phyloP scores from a whole-genome alignment of 345 rosid species.

The Physaria fendleri region DNA sequence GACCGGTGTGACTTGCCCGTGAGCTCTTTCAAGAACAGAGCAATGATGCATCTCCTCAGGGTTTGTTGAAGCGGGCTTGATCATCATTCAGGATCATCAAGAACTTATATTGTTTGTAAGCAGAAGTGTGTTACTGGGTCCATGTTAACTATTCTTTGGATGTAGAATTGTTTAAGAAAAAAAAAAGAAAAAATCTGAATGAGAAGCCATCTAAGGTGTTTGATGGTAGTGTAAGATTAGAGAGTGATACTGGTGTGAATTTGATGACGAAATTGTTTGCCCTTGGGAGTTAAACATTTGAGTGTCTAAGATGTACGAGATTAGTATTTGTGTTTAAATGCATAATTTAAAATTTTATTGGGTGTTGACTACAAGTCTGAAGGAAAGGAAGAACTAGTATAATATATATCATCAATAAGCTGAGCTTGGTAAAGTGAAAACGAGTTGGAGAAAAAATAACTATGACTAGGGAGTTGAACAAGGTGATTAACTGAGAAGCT shows the following conservation, averaged over 20 bases:
- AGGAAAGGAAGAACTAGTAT: no score
- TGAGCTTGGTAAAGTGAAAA: no score
- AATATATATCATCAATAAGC: no score
- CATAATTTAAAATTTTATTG: no score
- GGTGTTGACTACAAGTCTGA: no score
- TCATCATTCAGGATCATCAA: constrained; percentile 1
- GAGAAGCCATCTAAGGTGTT: constrained; percentile 17
- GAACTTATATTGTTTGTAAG: constrained; percentile 5
- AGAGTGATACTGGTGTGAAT: constrained; percentile 4
- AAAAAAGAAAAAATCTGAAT: constrained; percentile 6
- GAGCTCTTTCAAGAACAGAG: constrained; percentile 28
- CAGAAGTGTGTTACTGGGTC: constrained; percentile 6
- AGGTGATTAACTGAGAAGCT: no score
- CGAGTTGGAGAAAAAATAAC: no score
- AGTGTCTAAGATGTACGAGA: no score
- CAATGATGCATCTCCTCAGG: constrained; percentile 16
- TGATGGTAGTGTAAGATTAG: constrained; percentile 9
- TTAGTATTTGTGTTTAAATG: no score
- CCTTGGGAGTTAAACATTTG: no score
- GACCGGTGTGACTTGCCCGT: constrained; percentile 59
- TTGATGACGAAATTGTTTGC: constrained; percentile 8
- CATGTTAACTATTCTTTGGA: constrained; percentile 1
- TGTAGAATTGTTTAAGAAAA: constrained; percentile 26
- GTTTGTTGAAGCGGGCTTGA: constrained; percentile 21
- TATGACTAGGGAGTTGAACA: no score